phyloP scores from a whole-genome alignment of 495 filamentous ascomycete species.

The Penicillium mononematosum region DNA sequence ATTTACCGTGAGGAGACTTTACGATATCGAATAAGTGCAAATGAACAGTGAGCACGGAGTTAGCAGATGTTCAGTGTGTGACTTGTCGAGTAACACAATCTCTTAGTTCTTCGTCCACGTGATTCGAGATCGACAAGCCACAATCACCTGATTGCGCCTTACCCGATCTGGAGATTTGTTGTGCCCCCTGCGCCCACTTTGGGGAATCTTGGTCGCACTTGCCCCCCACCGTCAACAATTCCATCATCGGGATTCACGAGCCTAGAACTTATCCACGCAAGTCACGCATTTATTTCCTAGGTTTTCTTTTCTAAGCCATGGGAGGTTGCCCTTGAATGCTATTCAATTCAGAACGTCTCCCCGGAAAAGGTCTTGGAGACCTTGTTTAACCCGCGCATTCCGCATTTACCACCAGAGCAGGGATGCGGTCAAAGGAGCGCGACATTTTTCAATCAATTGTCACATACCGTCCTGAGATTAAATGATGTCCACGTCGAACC shows the following conservation, averaged over 20 bases:
- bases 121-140: conserved; percentile 20
- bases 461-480: conserved; percentile 31
- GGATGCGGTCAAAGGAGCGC: conserved; percentile 44
- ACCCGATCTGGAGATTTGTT: conserved; percentile 49
- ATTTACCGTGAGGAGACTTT: background rate
- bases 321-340: conserved; percentile 29
- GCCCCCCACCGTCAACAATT: conserved; percentile 32
- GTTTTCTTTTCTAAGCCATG: background rate
- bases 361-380: conserved; percentile 2
- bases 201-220: conserved; percentile 34
- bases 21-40: background rate
- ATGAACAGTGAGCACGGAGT: too few species aligned
- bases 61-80: background rate
- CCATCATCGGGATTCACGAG: conserved; percentile 18
- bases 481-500: conserved; percentile 37
- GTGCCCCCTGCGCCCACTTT: conserved; percentile 24
- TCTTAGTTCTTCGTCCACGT: conserved; percentile 6
- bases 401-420: conserved; percentile 39
- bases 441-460: conserved; percentile 28
- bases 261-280: background rate
- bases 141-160: conserved; percentile 36
- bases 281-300: background rate
- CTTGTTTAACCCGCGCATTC: conserved; percentile 20
- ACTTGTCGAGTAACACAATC: background rate
- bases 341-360: background rate